Evolutionary conservation across 2,329 filamentous ascomycete species (phyloP).

Genomic region (Xylariaceae sp.): DNA sequence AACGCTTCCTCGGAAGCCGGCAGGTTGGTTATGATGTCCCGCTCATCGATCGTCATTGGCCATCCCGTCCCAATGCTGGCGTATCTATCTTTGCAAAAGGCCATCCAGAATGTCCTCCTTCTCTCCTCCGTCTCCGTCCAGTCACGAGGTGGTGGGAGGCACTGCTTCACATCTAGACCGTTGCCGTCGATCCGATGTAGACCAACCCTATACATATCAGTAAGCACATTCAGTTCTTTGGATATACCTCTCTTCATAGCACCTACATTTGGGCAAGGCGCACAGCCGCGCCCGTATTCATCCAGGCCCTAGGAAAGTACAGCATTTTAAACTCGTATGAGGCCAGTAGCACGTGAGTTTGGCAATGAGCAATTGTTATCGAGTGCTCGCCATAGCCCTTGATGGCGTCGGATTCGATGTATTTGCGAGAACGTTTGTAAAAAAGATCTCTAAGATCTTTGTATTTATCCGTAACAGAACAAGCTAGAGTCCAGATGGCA

Average conservation of each 20-base stretch:
- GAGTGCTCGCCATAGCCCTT: conserved; percentile 88
- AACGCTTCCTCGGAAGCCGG: conserved; percentile 83
- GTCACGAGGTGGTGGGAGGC: conserved; percentile 77
- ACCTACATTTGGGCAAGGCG: conserved; percentile 76
- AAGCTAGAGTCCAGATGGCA: conserved; percentile 94
- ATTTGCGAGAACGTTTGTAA: conserved; percentile 84
- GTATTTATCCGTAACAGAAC: conserved; percentile 78
- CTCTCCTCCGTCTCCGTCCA: conserved; percentile 94
- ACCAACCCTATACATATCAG: conserved; percentile 69
- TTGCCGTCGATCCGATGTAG: conserved; percentile 79
- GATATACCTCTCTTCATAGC: not conserved
- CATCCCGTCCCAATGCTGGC: conserved; percentile 94
- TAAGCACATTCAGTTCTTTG: conserved; percentile 46
- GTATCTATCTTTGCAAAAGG: conserved; percentile 86
- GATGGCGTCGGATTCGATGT: conserved; percentile 83
- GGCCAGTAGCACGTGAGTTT: conserved; percentile 75
- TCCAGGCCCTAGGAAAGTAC: conserved; percentile 94
- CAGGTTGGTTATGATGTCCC: conserved; percentile 81
- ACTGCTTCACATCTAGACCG: conserved; percentile 89
- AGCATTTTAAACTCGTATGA: conserved; percentile 96
- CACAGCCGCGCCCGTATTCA: conserved; percentile 79
- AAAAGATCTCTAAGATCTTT: conserved; percentile 77
- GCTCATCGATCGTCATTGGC: conserved; percentile 92
- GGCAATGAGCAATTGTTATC: conserved; percentile 79
- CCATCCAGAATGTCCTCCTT: conserved; percentile 90